A percentile compares a stretch with the other conserved stretches of the same genome.
phyloP scores from a whole-genome alignment of 2,329 filamentous ascomycete genomes.

The Bipolaris oryzae region DNA sequence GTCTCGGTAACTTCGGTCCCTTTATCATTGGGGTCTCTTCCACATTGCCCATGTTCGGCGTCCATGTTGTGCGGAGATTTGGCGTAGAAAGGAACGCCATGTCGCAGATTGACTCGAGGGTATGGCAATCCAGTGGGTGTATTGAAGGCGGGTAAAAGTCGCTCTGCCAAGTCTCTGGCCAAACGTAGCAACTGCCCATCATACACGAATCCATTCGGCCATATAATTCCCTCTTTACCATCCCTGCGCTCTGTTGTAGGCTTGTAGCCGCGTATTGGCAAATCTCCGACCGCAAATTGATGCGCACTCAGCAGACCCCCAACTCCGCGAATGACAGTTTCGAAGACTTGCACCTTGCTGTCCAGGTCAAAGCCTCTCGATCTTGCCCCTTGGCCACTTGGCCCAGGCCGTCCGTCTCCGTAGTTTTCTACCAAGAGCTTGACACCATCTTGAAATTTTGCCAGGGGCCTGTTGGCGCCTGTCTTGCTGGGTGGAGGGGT shows the following conservation, averaged over 20 bases:
- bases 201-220: conserved; percentile 80
- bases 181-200: conserved; percentile 90
- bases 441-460: conserved; percentile 78
- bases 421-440: conserved; percentile 78
- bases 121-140: conserved; percentile 92
- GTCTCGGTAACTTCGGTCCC: conserved; percentile 85
- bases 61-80: conserved; percentile 79
- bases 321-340: conserved; percentile 92
- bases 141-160: conserved; percentile 89
- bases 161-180: conserved; percentile 80
- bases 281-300: conserved; percentile 86
- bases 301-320: conserved; percentile 92
- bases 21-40: conserved; percentile 53
- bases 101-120: conserved; percentile 86
- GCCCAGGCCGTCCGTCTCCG: conserved; percentile 77
- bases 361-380: conserved; percentile 89
- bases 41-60: conserved; percentile 56
- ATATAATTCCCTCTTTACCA: conserved; percentile 60
- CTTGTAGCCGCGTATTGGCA: conserved; percentile 82
- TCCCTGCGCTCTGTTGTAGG: conserved; percentile 52
- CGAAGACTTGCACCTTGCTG: conserved; percentile 98
- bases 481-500: conserved; percentile 63
- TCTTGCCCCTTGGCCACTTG: conserved; percentile 71
- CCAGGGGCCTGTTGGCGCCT: conserved; percentile 58
- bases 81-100: conserved; percentile 89